Conservation (phyloP, 225 moss, liverwort and hornwort genomes). For the Marchantia polymorpha region DNA sequence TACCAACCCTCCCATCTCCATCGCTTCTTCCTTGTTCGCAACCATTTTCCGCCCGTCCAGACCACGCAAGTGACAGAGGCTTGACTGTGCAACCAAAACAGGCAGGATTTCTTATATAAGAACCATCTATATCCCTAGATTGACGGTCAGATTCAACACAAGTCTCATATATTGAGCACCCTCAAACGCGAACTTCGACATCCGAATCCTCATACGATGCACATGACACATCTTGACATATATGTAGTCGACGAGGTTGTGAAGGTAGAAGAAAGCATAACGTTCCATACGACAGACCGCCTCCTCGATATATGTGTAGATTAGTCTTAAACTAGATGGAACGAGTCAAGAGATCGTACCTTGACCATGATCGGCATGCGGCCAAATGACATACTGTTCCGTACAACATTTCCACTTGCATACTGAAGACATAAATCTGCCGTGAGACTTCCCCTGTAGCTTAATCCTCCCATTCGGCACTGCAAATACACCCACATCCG, state of each 20-base stretch:
- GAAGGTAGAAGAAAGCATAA: too few relatives aligned
- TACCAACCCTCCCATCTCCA: conserved; percentile 93
- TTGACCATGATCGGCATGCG: conserved; percentile 98
- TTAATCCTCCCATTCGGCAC: conserved; percentile 84
- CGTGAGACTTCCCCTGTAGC: conserved; percentile 76
- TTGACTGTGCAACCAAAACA: conserved; percentile 57
- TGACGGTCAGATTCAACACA: background rate
- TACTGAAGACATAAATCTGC: conserved; percentile 87
- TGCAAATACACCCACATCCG: conserved; percentile 31
- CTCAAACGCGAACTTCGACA: background rate
- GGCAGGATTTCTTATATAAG: background rate
- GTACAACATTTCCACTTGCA: conserved; percentile 69
- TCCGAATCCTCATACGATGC: too few relatives aligned
- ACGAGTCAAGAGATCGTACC: conserved; percentile 38
- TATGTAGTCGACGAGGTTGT: too few relatives aligned
- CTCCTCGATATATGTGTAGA: too few relatives aligned
- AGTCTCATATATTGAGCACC: background rate
- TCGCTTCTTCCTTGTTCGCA: conserved; percentile 79
- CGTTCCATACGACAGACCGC: too few relatives aligned
- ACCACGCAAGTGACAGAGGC: conserved; percentile 78
- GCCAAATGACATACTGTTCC: conserved; percentile 72
- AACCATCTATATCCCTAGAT: background rate
- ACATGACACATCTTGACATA: too few relatives aligned
- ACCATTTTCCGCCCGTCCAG: conserved; percentile 72
- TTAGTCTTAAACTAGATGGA: background rate